Base-by-base conservation (phyloP, 2,329 filamentous ascomycete species). In the Aureobasidium sp. region DNA sequence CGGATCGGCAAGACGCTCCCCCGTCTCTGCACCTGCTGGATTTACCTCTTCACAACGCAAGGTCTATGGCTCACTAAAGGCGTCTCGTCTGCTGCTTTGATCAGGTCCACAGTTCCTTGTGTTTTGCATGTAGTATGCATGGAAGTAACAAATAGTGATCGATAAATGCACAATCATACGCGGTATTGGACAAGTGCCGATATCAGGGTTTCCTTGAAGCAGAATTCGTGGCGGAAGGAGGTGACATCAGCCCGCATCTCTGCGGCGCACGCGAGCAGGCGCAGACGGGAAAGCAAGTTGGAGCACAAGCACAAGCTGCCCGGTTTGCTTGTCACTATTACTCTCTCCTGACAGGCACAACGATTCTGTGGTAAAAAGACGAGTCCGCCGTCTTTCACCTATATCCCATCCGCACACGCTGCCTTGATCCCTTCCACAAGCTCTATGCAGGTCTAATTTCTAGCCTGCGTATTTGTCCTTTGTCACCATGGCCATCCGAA, bases 401-500 rank as follows among this genome's bases (percentile, higher is more conserved):
- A 6, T 11, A 53, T 19, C 8, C 17, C 10, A 17, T 25, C 25
- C 15, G 10, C 50, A n/a, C 23, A 10, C 25, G n/a, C 50, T 40
- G 33, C 23, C 15, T 21, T 42, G 23, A 8, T 46, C 53, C 21
- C 23, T 38, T 17, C 11, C 8, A 9, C 15, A 33, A 58, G 33
- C 43, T 40, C 27, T 29, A 58, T 58, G 55, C 55, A 40, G 55
- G 15, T 58, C 43, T 58, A 21, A 38, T n/a, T n/a, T n/a, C n/a
- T n/a, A n/a, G n/a, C n/a, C n/a, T n/a, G n/a, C n/a, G n/a, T 13
- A 9, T 23, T 6, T 33, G 17, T 40, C 38, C 13, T 17, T 21
- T 13, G 35, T 50, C 35, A 51, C 38, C 42, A 64, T 64, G 62
- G 62, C 62, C 38, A 58, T 60, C 42, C 51, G 50, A 25, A 58